Percentiles rank a stretch among this genome's conserved stretches.
Conservation (phyloP, 495 filamentous ascomycete genomes). For the Hypoxylon crocopeplum region DNA sequence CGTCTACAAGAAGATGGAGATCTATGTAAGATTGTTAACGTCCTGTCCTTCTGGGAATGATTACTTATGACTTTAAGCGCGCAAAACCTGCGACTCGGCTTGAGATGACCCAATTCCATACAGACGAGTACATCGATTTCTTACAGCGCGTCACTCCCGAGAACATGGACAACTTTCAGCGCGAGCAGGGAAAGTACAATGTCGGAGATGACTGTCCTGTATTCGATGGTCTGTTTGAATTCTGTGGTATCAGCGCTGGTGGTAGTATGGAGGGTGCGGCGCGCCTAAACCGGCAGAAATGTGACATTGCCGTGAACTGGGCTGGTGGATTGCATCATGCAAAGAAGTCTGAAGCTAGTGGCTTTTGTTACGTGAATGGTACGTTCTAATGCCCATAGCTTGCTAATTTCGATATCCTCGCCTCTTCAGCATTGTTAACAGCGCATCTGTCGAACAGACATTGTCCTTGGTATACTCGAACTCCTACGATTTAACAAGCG, state of each 20-base stretch:
- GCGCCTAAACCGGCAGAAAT: slow-evolving; percentile 88
- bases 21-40: slow-evolving; percentile 72
- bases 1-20: slow-evolving; percentile 98
- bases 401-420: slow-evolving; percentile 7
- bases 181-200: slow-evolving; percentile 96
- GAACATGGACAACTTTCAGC: slow-evolving; percentile 93
- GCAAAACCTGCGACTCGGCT: slow-evolving; percentile 94
- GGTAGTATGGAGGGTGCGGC: slow-evolving; percentile 98
- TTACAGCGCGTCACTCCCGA: slow-evolving; percentile 94
- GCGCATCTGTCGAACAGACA: slow-evolving; percentile 63
- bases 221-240: slow-evolving; percentile 97
- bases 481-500: slow-evolving; percentile 92
- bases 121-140: slow-evolving; percentile 99
- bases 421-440: neutral
- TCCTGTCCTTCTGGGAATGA: neutral
- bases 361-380: slow-evolving; percentile 99
- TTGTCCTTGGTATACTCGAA: slow-evolving; percentile 94
- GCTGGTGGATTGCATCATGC: slow-evolving; percentile 96
- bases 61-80: slow-evolving; percentile 61
- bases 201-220: slow-evolving; percentile 98
- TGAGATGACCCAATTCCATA: slow-evolving; percentile 99
- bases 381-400: slow-evolving; percentile 35
- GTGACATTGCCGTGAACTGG: slow-evolving; percentile 98
- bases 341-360: slow-evolving; percentile 94
- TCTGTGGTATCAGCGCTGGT: slow-evolving; percentile 96